Evolutionary conservation across 495 filamentous ascomycete genomes (phyloP).

Genomic region (Patellaria atrata): DNA sequence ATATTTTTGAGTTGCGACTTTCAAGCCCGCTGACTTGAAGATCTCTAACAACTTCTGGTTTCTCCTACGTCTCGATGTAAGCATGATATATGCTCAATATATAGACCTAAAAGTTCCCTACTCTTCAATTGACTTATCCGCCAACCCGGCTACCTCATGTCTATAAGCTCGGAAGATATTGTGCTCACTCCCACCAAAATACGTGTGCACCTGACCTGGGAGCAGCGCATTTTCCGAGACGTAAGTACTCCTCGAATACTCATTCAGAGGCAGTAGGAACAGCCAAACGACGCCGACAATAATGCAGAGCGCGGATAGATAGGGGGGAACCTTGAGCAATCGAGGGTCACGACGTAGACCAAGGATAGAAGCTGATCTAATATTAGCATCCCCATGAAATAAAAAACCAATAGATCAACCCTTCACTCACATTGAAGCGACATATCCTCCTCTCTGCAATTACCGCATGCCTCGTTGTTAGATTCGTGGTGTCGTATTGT

Average conservation of each 20-base stretch:
- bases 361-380: constrained; percentile 17
- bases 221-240: constrained; percentile 96
- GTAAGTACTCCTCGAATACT: constrained; percentile 86
- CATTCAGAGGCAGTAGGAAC: constrained; percentile 78
- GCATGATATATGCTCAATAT: neutral
- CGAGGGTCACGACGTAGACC: constrained; percentile 50
- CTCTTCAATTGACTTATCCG: constrained; percentile 17
- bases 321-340: constrained; percentile 59
- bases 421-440: constrained; percentile 13
- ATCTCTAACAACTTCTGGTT: constrained; percentile 57
- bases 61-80: constrained; percentile 10
- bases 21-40: constrained; percentile 61
- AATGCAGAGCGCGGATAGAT: constrained; percentile 76
- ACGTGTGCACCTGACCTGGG: constrained; percentile 92
- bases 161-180: constrained; percentile 88
- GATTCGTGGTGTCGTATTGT: neutral
- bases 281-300: constrained; percentile 84
- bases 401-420: neutral
- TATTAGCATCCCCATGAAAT: constrained; percentile 1
- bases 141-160: constrained; percentile 47
- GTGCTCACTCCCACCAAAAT: constrained; percentile 91
- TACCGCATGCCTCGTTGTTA: neutral
- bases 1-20: constrained; percentile 75
- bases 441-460: constrained; percentile 7
- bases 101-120: constrained; percentile 7